These are phyloP conservation scores for Zoysia pacifica DNA, from an alignment of 176 grass and related monocot species.

Conservation along the genomic window DNA sequence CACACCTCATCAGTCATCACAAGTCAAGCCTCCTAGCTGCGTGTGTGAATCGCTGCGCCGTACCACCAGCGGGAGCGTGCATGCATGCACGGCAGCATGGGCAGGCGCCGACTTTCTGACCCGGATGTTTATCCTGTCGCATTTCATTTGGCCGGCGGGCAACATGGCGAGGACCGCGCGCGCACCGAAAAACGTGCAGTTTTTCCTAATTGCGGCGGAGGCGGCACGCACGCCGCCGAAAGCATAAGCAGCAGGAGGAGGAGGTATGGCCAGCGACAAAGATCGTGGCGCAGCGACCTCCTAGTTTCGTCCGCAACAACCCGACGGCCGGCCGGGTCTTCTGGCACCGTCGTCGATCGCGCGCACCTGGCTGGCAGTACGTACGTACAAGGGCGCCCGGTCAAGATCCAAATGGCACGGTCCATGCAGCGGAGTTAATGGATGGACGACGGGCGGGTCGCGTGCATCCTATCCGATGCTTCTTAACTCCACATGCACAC, in stretches of 20 bases:
- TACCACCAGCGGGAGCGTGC: neutral
- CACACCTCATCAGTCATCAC: too few species aligned
- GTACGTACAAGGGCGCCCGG: slow-evolving; percentile 25
- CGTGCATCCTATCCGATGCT: neutral
- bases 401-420: slow-evolving; percentile 37
- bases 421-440: neutral
- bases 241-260: too few species aligned
- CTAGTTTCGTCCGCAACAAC: slow-evolving; percentile 26
- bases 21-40: too few species aligned
- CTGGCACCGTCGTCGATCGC: slow-evolving; percentile 18
- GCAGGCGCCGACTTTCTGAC: slow-evolving; percentile 1
- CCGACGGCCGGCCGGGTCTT: neutral
- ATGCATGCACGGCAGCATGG: slow-evolving; percentile 34
- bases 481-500: neutral
- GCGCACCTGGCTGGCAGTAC: neutral
- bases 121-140: slow-evolving; percentile 13
- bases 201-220: neutral
- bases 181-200: neutral
- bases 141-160: neutral
- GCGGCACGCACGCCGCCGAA: neutral
- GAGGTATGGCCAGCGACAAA: neutral
- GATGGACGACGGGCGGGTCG: neutral
- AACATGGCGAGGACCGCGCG: neutral
- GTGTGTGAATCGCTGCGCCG: neutral
- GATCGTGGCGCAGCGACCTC: slow-evolving; percentile 43